Percentiles rank a stretch among this genome's conserved stretches.
Conservation (phyloP, 2,329 filamentous ascomycete genomes). For the Pestalotiopsis sp. region DNA sequence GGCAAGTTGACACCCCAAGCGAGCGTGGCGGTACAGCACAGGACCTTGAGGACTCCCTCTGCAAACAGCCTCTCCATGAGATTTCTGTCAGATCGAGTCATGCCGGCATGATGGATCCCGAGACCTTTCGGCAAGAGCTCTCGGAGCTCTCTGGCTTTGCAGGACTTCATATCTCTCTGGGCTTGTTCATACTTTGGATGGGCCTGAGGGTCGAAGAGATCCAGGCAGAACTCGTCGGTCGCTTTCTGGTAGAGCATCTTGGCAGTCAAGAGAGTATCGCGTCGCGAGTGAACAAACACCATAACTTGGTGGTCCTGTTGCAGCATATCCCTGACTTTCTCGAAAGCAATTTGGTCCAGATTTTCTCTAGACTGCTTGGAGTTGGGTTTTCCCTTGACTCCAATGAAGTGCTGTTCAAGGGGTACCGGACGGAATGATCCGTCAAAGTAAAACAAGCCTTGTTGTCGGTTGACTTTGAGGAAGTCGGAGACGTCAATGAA, state of each 20-base stretch:
- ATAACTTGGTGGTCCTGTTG: constrained; percentile 93
- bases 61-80: constrained; percentile 91
- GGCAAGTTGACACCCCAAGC: constrained; percentile 99
- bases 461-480: constrained; percentile 89
- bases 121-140: constrained; percentile 90
- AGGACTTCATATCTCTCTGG: constrained; percentile 81
- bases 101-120: constrained; percentile 94
- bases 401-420: constrained; percentile 95
- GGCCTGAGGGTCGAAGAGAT: constrained; percentile 79
- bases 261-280: constrained; percentile 89
- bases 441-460: constrained; percentile 96
- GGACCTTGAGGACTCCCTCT: constrained; percentile 91
- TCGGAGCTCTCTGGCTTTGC: constrained; percentile 82
- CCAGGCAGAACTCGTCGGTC: constrained; percentile 73
- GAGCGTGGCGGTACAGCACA: constrained; percentile 96
- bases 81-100: constrained; percentile 92
- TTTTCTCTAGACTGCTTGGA: constrained; percentile 85
- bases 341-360: constrained; percentile 82
- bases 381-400: constrained; percentile 88
- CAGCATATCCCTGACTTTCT: constrained; percentile 94
- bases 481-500: constrained; percentile 97
- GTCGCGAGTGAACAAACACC: constrained; percentile 97
- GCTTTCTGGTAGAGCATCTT: constrained; percentile 87
- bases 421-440: constrained; percentile 94
- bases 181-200: constrained; percentile 83